Evolutionary conservation across 805 yeast genomes (phyloP).

Genomic region (Candida ponderosae): DNA sequence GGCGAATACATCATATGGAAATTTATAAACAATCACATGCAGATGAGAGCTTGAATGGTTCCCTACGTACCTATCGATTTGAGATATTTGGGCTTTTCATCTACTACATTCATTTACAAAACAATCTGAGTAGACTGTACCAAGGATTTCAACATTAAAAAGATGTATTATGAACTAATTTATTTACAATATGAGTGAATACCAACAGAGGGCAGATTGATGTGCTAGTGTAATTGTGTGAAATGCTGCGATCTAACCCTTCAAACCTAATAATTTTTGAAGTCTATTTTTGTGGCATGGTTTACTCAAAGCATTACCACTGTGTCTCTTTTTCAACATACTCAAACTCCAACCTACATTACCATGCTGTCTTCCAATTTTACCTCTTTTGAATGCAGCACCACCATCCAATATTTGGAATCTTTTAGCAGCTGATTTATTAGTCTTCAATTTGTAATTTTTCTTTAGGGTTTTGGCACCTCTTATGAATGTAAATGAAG

Average conservation of each 20-base stretch:
- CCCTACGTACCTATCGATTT: no score
- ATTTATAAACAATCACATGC: no score
- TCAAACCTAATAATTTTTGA: constrained; percentile 34
- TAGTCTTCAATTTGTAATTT: constrained; percentile 52
- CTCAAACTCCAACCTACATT: constrained; percentile 80
- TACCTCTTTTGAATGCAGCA: constrained; percentile 49
- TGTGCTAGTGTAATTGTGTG: constrained; percentile 1
- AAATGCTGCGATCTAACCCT: background rate
- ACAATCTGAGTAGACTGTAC: no score
- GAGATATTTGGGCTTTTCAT: no score
- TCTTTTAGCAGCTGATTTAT: constrained; percentile 81
- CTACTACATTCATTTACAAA: no score
- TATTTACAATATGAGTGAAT: no score
- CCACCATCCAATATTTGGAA: constrained; percentile 68
- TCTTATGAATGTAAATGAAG: constrained; percentile 20
- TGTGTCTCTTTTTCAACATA: constrained; percentile 42
- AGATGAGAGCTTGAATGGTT: no score
- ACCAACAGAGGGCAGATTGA: no score
- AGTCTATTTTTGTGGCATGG: constrained; percentile 52
- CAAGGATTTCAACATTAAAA: no score
- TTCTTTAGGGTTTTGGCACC: constrained; percentile 4
- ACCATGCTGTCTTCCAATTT: constrained; percentile 88
- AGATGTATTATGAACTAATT: no score
- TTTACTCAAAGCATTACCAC: constrained; percentile 50
- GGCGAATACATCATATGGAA: no score